Evolutionary conservation across 805 yeast genomes (phyloP), one percentile per base, ranked within the genome.

Genomic region (Nakazawaea wickerhamii): DNA sequence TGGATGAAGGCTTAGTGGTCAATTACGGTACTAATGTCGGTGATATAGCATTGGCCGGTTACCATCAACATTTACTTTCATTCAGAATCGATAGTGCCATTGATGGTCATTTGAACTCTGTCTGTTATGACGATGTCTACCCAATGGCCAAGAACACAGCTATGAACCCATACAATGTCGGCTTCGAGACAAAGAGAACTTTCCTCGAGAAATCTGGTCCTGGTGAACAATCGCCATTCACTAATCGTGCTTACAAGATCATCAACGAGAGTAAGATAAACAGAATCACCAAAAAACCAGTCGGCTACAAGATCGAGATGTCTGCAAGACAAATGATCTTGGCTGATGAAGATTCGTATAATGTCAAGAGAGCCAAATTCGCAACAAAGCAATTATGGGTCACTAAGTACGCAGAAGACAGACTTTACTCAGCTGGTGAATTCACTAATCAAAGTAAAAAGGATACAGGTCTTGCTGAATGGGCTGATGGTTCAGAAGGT

Each of bases 341-440:
- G 61, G 89, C 86, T 6, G 74, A 73, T 41, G 69, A 70, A 42
- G 75, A 74, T 32, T 78, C 88, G 3, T 77, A 63, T 67, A 83
- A 84, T 58, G 70, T 68, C 51, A 79, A 71, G 64, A 79, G 93
- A 70, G 91, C 91, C 15, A 68, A 67, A 46, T 84, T 73, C 55
- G 87, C 90, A 31, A 82, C 90, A 18, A 71, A 84, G 59, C 91
- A 82, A 59, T 62, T 84, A 50, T 84, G 91, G 90, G 89, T 83
- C 50, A 81, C 91, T 50, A 84, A 83, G 61, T 81, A 83, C 65
- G 66, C 67, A 48, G 93, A 85, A 58, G 72, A 81, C 57, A 77
- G 83, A 63, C 61, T 82, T 53, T 84, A 70, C 50, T 88, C 90
- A 39, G 90, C 89, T 46, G 95, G 95, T 60, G 90, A 83, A 59